Evolutionary conservation across 306 rosid genomes (phyloP).

Genomic region (Sindora glabra): DNA sequence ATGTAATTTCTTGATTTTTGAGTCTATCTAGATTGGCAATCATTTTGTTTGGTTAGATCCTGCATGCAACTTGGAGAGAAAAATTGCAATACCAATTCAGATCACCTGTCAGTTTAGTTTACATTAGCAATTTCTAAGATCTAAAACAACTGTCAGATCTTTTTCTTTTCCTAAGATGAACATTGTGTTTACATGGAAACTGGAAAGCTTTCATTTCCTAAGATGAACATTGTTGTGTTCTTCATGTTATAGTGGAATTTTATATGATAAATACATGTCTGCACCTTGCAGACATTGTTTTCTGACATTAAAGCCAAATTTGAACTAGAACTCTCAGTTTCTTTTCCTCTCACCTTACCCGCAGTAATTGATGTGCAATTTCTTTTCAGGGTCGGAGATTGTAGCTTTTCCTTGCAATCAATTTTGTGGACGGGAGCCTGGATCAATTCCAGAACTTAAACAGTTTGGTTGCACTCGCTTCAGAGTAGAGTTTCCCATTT

Average conservation of each 20-base stretch:
- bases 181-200: not conserved
- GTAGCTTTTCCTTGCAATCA: conserved; percentile 59
- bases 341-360: not conserved
- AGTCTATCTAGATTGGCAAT: conserved; percentile 5
- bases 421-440: conserved; percentile 96
- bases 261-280: not conserved
- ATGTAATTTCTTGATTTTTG: conserved; percentile 10
- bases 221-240: not conserved
- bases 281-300: not conserved
- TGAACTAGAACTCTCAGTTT: not conserved
- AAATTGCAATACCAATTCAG: not conserved
- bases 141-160: too few species aligned
- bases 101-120: too few species aligned
- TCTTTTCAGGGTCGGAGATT: conserved; percentile 37
- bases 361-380: not conserved
- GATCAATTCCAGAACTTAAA: conserved; percentile 81
- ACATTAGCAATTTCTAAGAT: too few species aligned
- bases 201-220: not conserved
- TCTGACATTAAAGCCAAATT: not conserved
- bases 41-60: not conserved
- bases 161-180: not conserved
- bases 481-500: conserved; percentile 92
- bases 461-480: conserved; percentile 88
- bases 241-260: not conserved
- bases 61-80: not conserved